Base-by-base conservation (phyloP, 1,284 basidiomycete genomes). In the Abortiporus biennis region DNA sequence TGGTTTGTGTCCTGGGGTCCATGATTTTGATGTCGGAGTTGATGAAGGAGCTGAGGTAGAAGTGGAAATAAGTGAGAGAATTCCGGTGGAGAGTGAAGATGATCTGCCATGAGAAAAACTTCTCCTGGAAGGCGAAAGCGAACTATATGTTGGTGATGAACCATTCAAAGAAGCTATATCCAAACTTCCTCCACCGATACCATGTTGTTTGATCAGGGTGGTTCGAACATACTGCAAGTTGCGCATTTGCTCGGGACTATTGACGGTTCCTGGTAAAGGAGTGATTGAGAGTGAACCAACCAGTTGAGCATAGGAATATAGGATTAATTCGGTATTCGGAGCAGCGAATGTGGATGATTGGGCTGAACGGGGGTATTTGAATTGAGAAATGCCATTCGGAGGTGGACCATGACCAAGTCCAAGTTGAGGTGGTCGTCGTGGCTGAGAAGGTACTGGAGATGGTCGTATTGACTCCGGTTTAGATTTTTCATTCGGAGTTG, bases 291-390 rank as follows among this genome's bases (percentile, higher is more conserved):
- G 66, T 0, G 69, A 75, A 2, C 90, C 91, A n/a, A 77, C 67
- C 20, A 93, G 70, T 52, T 92, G 90, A 0, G 84, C 87, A 56
- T 92, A 93, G 0, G 90, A 81, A 62, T 92, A 94, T 1, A 93
- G 69, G n/a, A 93, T 74, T 9, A 86, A 66, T 50, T 91, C 85
- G 6, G 73, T 72, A 43, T 56, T 56, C 5, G 55, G 38, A 1
- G 43, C 37, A 6, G 54, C 48, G 51, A 75, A 73, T 1, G 68
- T 53, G 4, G 68, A 59, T 17, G 70, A 63, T 47, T 62, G 63
- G 2, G 69, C 59, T 3, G 66, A 64, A 22, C 65, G 66, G 13
- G 45, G 61, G 42, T 21, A 65, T 50, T 33, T 34, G 6, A 50
- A 30, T 33, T 49, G 39, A 13, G 49, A 42, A 40, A 53, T 38